Evolutionary conservation across 2,329 filamentous ascomycete genomes (phyloP).

Genomic region (Fusarium albosuccineum): DNA sequence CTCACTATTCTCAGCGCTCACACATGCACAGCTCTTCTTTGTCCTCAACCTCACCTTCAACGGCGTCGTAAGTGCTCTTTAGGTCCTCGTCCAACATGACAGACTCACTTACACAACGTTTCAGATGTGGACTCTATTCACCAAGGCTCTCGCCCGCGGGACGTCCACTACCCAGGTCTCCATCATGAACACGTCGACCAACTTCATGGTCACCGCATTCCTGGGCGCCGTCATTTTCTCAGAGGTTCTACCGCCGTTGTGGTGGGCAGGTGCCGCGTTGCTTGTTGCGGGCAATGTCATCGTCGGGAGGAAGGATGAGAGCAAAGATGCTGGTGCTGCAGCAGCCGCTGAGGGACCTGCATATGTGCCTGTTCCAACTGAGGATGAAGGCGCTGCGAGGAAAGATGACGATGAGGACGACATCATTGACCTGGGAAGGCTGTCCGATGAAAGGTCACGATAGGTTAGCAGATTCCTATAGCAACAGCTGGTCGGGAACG

Average conservation of each 20-base stretch:
- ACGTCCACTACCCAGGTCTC: constrained; percentile 83
- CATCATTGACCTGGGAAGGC: constrained; percentile 51
- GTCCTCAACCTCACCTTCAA: constrained; percentile 81
- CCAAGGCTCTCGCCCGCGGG: constrained; percentile 79
- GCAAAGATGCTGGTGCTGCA: constrained; percentile 38
- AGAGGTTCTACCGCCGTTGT: constrained; percentile 77
- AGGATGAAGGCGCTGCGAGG: constrained; percentile 35
- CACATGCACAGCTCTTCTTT: constrained; percentile 73
- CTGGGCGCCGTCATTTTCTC: constrained; percentile 78
- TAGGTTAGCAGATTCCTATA: constrained; percentile 4
- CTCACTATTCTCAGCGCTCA: constrained; percentile 16
- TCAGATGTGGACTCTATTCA: constrained; percentile 87
- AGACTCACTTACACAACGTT: constrained; percentile 7
- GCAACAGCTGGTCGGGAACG: background rate
- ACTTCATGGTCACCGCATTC: constrained; percentile 83
- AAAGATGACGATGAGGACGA: constrained; percentile 52
- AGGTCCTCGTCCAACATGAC: background rate
- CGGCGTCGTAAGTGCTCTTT: constrained; percentile 66
- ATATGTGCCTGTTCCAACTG: constrained; percentile 49
- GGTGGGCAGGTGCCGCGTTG: constrained; percentile 81
- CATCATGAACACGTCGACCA: constrained; percentile 85
- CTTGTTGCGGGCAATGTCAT: constrained; percentile 83
- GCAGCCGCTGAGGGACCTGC: constrained; percentile 42
- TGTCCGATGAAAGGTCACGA: constrained; percentile 34
- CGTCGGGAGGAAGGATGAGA: constrained; percentile 77